Percentiles rank a stretch among this genome's conserved stretches.
These are phyloP conservation scores for Nyctanthes arbortristis DNA, from an alignment of 257 asterid genomes.

Conservation along the genomic window DNA sequence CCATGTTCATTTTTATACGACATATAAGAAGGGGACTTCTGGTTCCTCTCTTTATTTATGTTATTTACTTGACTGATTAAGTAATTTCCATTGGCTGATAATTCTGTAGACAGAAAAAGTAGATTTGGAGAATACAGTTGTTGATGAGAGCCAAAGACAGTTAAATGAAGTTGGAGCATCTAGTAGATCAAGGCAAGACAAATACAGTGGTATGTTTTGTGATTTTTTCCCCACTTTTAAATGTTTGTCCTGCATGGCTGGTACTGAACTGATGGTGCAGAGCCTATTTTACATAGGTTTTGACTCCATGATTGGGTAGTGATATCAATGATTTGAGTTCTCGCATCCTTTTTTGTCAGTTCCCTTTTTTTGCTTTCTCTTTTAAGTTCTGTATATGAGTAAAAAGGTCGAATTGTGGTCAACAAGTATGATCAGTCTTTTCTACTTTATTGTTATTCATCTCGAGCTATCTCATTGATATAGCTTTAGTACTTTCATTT, in stretches of 20 bases:
- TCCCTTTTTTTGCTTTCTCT: slow-evolving; percentile 4
- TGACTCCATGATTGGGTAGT: slow-evolving; percentile 5
- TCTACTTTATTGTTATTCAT: background rate
- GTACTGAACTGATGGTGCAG: background rate
- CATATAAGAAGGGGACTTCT: slow-evolving; percentile 5
- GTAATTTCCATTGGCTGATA: slow-evolving; percentile 11
- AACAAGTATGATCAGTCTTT: slow-evolving; percentile 1
- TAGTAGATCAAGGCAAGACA: slow-evolving; percentile 76
- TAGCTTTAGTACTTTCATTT: background rate
- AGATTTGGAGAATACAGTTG: slow-evolving; percentile 94
- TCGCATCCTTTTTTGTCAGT: background rate
- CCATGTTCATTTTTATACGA: background rate
- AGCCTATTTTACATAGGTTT: slow-evolving; percentile 9
- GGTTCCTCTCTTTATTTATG: slow-evolving; percentile 10
- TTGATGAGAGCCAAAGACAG: slow-evolving; percentile 96
- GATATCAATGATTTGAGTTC: background rate
- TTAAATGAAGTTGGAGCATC: slow-evolving; percentile 60
- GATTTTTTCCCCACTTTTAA: background rate
- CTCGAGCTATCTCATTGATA: background rate
- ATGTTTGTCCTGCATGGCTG: slow-evolving; percentile 11
- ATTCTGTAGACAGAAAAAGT: slow-evolving; percentile 93
- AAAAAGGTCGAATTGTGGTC: slow-evolving; percentile 3
- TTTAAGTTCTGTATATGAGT: background rate
- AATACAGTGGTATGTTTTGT: slow-evolving; percentile 69
- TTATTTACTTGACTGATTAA: slow-evolving; percentile 27